Conservation (phyloP, 768 basidiomycete species). For the Mycena kentingensis region DNA sequence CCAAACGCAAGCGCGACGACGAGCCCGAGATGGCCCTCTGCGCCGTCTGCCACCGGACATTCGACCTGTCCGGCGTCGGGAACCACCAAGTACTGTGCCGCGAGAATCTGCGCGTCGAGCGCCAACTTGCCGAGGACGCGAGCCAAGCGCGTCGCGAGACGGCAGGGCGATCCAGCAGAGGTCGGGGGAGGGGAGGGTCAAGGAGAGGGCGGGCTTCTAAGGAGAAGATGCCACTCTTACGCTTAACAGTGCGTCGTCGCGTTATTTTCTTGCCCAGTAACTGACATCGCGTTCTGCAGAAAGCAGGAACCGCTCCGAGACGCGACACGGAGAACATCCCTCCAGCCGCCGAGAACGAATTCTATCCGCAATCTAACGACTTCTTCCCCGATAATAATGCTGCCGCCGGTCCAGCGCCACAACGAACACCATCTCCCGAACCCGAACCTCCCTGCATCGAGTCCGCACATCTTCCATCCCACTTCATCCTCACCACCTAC, state of each 20-base stretch:
- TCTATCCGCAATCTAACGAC: neutral
- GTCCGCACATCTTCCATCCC: neutral
- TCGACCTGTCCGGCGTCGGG: neutral
- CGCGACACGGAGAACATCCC: neutral
- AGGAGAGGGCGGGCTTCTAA: too few relatives aligned
- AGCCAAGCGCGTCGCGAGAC: too few relatives aligned
- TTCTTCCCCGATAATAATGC: neutral
- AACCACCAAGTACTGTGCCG: neutral
- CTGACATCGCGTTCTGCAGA: too few relatives aligned
- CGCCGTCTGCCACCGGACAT: neutral
- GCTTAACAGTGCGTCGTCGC: neutral
- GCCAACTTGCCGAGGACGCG: neutral
- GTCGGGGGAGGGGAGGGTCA: neutral
- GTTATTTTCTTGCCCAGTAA: neutral
- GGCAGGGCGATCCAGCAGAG: neutral
- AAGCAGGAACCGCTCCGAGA: too few relatives aligned
- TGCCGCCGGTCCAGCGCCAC: neutral
- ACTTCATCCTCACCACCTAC: neutral
- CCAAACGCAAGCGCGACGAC: neutral
- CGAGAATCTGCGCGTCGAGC: neutral
- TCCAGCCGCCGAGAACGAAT: neutral
- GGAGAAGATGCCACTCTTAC: neutral
- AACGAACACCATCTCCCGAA: neutral
- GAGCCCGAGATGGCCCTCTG: neutral
- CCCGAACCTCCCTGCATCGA: too few relatives aligned